These are phyloP conservation scores for Lophiotrema nucula DNA, from an alignment of 495 filamentous ascomycete species.

Conservation along the genomic window DNA sequence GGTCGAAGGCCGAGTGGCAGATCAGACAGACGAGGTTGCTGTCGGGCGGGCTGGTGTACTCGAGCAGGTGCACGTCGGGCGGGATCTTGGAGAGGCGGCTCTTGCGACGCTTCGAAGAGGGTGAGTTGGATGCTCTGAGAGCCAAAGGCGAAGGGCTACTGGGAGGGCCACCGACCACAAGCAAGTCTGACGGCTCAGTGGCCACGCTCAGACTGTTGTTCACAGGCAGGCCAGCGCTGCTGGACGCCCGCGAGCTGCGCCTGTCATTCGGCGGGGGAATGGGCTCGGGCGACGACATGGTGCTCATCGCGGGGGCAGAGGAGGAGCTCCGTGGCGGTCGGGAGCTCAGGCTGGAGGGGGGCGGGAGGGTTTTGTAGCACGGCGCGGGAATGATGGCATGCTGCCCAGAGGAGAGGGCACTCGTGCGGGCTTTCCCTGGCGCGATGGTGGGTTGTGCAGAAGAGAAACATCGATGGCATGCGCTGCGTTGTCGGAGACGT, in stretches of 20 bases:
- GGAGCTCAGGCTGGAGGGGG: not conserved
- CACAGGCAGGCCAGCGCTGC: slow-evolving; percentile 6
- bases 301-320: slow-evolving; percentile 3
- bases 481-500: slow-evolving; percentile 1
- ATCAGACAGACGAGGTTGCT: slow-evolving; percentile 81
- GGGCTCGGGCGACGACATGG: slow-evolving; percentile 28
- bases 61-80: slow-evolving; percentile 65
- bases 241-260: slow-evolving; percentile 27
- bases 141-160: slow-evolving; percentile 29
- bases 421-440: slow-evolving; percentile 1
- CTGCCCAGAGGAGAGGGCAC: not conserved
- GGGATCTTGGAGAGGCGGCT: slow-evolving; percentile 18
- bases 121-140: slow-evolving; percentile 33
- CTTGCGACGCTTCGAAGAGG: slow-evolving; percentile 31
- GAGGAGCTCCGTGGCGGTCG: not conserved
- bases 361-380: slow-evolving; percentile 9
- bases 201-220: slow-evolving; percentile 11
- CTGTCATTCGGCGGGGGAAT: slow-evolving; percentile 30
- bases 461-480: slow-evolving; percentile 25
- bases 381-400: slow-evolving; percentile 22
- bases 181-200: slow-evolving; percentile 18
- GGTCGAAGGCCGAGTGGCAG: slow-evolving; percentile 71
- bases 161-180: slow-evolving; percentile 34
- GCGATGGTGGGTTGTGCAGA: slow-evolving; percentile 21
- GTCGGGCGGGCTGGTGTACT: slow-evolving; percentile 68